These are phyloP conservation scores for Bauhinia variegata DNA, from an alignment of 306 rosid species.

Conservation along the genomic window DNA sequence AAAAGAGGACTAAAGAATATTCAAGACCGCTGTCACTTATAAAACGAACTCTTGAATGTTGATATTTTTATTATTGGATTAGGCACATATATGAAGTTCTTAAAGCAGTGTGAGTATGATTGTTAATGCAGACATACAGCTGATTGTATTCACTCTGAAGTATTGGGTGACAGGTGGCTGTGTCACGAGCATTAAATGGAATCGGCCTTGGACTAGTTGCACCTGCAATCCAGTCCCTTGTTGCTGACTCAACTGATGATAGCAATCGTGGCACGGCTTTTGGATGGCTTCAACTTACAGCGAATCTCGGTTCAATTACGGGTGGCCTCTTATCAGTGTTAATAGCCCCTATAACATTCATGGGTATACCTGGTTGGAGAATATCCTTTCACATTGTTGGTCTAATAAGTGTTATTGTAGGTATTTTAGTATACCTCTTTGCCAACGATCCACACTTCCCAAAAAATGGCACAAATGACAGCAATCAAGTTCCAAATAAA, in stretches of 20 bases:
- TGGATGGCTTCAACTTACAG: constrained; percentile 93
- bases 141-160: constrained; percentile 52
- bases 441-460: constrained; percentile 81
- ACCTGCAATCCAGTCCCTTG: constrained; percentile 95
- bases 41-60: not conserved
- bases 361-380: constrained; percentile 98
- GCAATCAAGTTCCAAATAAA: constrained; percentile 37
- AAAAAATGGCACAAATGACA: constrained; percentile 36
- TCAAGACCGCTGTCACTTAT: too few relatives aligned
- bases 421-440: constrained; percentile 65
- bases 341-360: constrained; percentile 69
- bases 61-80: not conserved
- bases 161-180: constrained; percentile 72
- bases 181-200: constrained; percentile 90
- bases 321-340: constrained; percentile 82
- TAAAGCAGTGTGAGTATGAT: constrained; percentile 9
- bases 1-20: too few relatives aligned
- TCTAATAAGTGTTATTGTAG: constrained; percentile 71
- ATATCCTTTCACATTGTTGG: constrained; percentile 86
- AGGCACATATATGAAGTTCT: constrained; percentile 14
- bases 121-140: constrained; percentile 32
- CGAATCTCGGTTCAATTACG: constrained; percentile 77
- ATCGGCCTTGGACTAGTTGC: constrained; percentile 90
- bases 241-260: constrained; percentile 90
- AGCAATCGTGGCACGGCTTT: constrained; percentile 84